These are phyloP conservation scores for Neoboletus magnificus DNA, from an alignment of 768 basidiomycete genomes.

Conservation along the genomic window DNA sequence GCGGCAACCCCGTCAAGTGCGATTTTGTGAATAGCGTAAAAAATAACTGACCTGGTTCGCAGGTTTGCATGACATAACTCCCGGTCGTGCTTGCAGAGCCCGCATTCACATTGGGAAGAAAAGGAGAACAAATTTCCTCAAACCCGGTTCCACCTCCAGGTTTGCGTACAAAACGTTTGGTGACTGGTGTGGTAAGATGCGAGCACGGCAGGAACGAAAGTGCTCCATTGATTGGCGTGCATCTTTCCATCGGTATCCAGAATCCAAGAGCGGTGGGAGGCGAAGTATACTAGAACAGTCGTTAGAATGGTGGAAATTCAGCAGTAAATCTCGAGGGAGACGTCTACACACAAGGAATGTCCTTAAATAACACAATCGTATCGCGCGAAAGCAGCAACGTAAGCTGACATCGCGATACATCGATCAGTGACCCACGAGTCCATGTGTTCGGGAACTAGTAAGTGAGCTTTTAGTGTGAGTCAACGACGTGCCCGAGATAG, in stretches of 20 bases:
- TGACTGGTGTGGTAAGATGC: conserved; percentile 69
- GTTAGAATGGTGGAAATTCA: conserved; percentile 1
- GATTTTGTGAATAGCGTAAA: not conserved
- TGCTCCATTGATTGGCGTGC: conserved; percentile 79
- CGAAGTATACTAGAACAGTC: conserved; percentile 68
- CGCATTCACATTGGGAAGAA: conserved; percentile 3
- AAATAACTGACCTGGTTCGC: conserved; percentile 57
- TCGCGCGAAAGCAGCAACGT: not conserved
- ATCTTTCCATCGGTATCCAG: conserved; percentile 93
- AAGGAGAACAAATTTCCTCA: conserved; percentile 49
- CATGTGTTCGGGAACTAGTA: conserved; percentile 81
- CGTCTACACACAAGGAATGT: conserved; percentile 62
- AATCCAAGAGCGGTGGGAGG: conserved; percentile 92
- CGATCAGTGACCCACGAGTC: conserved; percentile 67
- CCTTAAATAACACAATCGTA: conserved; percentile 31
- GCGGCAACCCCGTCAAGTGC: not conserved
- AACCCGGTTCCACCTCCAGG: conserved; percentile 82
- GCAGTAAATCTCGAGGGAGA: not conserved
- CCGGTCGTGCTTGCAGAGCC: conserved; percentile 20
- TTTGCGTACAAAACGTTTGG: conserved; percentile 82
- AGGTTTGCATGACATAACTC: conserved; percentile 65
- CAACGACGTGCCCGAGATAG: not conserved
- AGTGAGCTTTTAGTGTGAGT: not conserved
- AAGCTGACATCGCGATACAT: not conserved
- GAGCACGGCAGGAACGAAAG: conserved; percentile 90